Percentiles rank a stretch among this genome's conserved stretches.
These are phyloP conservation scores for Globisporangium polare DNA, from an alignment of 352 stramenopile species.

Conservation along the genomic window DNA sequence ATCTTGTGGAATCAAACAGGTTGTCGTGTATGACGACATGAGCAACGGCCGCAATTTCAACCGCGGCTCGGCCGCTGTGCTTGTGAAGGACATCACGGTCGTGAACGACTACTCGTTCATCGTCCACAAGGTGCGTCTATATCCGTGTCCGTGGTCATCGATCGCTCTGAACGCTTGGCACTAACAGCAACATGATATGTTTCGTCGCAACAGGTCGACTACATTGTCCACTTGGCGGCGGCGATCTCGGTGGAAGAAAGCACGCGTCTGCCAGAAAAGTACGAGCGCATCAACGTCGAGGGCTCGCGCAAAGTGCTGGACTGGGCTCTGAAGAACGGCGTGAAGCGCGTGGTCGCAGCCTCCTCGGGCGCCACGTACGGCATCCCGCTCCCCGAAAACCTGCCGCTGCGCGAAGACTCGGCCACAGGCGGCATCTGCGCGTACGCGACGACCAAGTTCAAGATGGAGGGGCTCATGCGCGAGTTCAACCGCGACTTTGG, in stretches of 20 bases:
- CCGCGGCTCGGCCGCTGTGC: conserved; percentile 55
- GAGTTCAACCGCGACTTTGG: conserved; percentile 65
- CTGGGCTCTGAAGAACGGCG: conserved; percentile 64
- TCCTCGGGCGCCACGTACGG: conserved; percentile 81
- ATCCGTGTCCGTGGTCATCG: neutral
- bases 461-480: conserved; percentile 81
- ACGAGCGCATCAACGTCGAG: conserved; percentile 82
- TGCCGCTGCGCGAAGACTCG: conserved; percentile 67
- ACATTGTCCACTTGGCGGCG: conserved; percentile 78
- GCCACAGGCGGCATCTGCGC: conserved; percentile 76
- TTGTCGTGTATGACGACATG: conserved; percentile 87
- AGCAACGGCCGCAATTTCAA: conserved; percentile 88
- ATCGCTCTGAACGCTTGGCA: neutral
- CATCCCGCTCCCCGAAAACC: conserved; percentile 50
- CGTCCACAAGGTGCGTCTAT: conserved; percentile 54
- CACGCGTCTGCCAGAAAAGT: conserved; percentile 81
- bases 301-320: conserved; percentile 80
- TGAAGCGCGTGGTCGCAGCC: conserved; percentile 77
- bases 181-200: neutral
- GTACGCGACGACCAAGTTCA: conserved; percentile 82
- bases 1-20: conserved; percentile 22
- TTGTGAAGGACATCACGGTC: conserved; percentile 84
- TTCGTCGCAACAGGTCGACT: conserved; percentile 52
- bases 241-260: conserved; percentile 86
- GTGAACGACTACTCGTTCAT: conserved; percentile 78